Conservation (phyloP, 2,329 filamentous ascomycete genomes). For the Fusarium sp. region DNA sequence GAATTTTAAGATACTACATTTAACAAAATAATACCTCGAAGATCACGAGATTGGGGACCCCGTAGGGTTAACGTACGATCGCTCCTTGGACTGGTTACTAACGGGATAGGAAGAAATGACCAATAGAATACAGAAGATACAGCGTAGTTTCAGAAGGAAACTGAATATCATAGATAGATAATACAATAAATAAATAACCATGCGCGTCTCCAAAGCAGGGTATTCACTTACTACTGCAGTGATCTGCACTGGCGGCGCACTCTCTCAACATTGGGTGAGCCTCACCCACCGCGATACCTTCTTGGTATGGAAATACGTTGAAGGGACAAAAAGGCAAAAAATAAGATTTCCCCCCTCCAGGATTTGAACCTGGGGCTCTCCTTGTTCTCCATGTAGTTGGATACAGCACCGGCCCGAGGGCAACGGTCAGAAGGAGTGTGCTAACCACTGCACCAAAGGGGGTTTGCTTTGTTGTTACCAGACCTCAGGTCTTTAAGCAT, state of each 20-base stretch:
- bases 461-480: background rate
- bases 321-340: background rate
- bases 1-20: background rate
- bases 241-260: background rate
- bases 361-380: background rate
- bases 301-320: background rate
- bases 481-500: background rate
- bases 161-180: no score
- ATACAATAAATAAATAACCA: no score
- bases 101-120: no score
- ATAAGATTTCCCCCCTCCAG: background rate
- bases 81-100: no score
- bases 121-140: background rate
- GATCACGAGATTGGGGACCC: no score
- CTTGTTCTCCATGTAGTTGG: no score
- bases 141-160: background rate
- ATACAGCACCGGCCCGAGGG: no score
- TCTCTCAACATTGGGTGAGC: background rate
- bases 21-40: no score
- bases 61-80: no score
- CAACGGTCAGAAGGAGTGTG: no score
- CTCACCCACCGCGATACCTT: background rate
- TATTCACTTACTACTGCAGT: background rate
- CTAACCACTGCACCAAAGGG: background rate
- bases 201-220: no score